Base-by-base conservation (phyloP, 2,329 filamentous ascomycete genomes). In the Coniochaeta ligniaria region DNA sequence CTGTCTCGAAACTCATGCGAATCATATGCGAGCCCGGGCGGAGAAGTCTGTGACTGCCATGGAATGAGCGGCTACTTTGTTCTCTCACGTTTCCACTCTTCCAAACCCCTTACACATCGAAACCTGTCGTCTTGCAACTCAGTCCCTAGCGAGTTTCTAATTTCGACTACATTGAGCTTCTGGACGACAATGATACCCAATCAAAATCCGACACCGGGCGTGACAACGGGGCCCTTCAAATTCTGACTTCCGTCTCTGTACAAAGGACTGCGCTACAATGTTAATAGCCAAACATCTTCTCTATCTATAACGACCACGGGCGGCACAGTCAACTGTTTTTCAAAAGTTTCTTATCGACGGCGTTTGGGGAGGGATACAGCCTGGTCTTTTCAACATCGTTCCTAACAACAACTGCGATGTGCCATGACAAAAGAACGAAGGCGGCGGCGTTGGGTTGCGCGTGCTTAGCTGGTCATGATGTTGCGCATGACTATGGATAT, bases 1-100 rank as follows among this genome's bases (percentile, higher is more conserved):
- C 58, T 84, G 81, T 63, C 75, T 85, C 20, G 81, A 85, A 63
- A 77, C 76, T 22, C 82, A 85, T 59, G 80, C 83, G 1, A 78
- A 74, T 60, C 76, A 80, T 62, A 80, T 82, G 74, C 77, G 78
- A 55, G 73, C 72, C 2, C 75, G 82, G 55, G 81, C 82, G 3
- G 80, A 84, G 65, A 83, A 77, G 65, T 85, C 82, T 0, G 70
- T 82, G 22, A 55, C 77, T 54, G 71, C 75, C 17, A 71, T 70
- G 64, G 75, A 78, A 63, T 77, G 65, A 70, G 56, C 5, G 20
- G 14, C 55, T 14, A 28, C 33, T 31, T 22, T 22, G 12, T 9
- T 4, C 26, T 22, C 54, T 57, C 35, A 16, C 22, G 8, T 36
- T 38, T 31, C 9, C 24, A 6, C 24, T 17, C 12, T 6, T 28